Conservation (phyloP, 1,284 basidiomycete species). For the Puccinia triticina region DNA sequence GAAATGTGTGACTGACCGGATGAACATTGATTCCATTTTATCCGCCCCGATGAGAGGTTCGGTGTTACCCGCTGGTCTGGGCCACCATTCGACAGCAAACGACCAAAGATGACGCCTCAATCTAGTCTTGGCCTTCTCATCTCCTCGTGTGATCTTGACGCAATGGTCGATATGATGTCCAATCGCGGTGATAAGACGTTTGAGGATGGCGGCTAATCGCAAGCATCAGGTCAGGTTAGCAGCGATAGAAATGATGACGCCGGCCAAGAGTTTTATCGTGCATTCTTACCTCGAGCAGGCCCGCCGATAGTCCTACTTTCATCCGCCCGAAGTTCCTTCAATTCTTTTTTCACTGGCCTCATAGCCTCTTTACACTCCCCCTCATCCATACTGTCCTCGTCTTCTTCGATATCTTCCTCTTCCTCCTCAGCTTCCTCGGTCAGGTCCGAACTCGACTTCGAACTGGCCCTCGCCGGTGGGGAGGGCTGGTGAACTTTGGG, state of each 20-base stretch:
- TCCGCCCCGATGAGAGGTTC: conserved; percentile 39
- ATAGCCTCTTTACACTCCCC: conserved; percentile 89
- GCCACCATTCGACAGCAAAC: conserved; percentile 52
- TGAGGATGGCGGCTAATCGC: conserved; percentile 92
- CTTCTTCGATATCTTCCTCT: conserved; percentile 54
- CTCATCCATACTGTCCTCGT: conserved; percentile 76
- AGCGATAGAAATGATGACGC: conserved; percentile 73
- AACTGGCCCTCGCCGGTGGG: conserved; percentile 65
- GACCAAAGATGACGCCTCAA: conserved; percentile 48
- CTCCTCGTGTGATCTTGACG: conserved; percentile 64
- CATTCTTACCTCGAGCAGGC: conserved; percentile 51
- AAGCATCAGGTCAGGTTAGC: conserved; percentile 68
- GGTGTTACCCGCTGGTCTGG: conserved; percentile 38
- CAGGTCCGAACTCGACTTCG: conserved; percentile 49
- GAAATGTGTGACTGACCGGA: conserved; percentile 27
- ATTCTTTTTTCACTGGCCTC: conserved; percentile 92
- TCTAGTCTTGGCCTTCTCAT: conserved; percentile 36
- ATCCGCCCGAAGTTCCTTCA: conserved; percentile 66
- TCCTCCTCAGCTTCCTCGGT: conserved; percentile 58
- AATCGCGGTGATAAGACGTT: conserved; percentile 91
- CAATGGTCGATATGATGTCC: conserved; percentile 88
- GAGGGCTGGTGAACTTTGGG: conserved; percentile 64
- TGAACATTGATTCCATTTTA: conserved; percentile 43
- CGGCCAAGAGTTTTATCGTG: conserved; percentile 63
- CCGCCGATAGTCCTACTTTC: conserved; percentile 10